Base-by-base conservation (phyloP, 2,329 filamentous ascomycete species). In the Dactylellina cionopaga region DNA sequence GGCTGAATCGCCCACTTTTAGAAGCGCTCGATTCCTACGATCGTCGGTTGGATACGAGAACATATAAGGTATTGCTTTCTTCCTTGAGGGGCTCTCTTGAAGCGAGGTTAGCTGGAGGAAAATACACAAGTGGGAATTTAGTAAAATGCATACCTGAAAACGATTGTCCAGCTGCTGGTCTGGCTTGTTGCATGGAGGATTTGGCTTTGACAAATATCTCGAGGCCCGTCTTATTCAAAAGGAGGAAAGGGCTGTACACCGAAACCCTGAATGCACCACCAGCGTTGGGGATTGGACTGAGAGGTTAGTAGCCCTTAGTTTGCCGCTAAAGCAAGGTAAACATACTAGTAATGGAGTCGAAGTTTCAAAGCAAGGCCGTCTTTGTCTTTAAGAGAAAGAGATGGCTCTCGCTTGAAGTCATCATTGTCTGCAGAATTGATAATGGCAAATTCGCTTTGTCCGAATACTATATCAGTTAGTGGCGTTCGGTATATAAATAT, bases 261-360 rank as follows among this genome's bases (percentile, higher is more conserved):
- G 92, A 96, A 25, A 99, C 91, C 81, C 92, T 93, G 86, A 99
- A 99, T 4, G 95, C 93, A 5, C 95, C 95, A 27, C 95, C 95
- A 71, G 93, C 95, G 76, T 98, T 88, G 1, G 94, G 93, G 22
- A 96, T 90, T 77, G 88, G 89, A 79, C 80, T 82, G 66, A 3
- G 15, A 29, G 19, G 25, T 55, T 56, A 56, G 41, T 24, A 24
- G 5, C 5, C 3, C 3, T 41, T n/a, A 43, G 29, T 29, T 15
- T 24, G 7, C 24, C 25, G 5, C 13, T 39, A n/a, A n/a, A 9
- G 4, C 22, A 19, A 27, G 10, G 24, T 24, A 13, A 31, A 15
- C 80, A 77, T 86, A 89, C 83, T 88, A 94, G 81, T 98, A 99
- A 80, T 99, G 93, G 70, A 99, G 85, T 76, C 89, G 92, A 43